Conservation (phyloP, 495 filamentous ascomycete genomes). For the Pyrenula massariospora region DNA sequence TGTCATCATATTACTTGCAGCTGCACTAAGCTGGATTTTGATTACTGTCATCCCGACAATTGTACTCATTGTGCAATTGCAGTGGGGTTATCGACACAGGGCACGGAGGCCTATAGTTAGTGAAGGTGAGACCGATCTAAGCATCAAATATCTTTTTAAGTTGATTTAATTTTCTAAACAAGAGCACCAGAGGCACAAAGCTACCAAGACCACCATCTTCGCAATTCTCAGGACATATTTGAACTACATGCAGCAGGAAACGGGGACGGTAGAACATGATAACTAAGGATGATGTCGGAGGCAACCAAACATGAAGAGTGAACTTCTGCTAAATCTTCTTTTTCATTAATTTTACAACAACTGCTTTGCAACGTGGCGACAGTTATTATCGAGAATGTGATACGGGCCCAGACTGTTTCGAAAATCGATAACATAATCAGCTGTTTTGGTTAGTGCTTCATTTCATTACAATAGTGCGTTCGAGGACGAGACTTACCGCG, state of each 20-base stretch:
- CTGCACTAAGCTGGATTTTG: neutral
- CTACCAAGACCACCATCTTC: neutral
- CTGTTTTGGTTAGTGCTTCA: neutral
- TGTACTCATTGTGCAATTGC: neutral
- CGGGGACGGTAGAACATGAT: neutral
- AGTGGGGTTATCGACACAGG: slow-evolving; percentile 1
- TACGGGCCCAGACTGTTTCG: neutral
- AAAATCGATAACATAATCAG: neutral
- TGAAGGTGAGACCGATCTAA: neutral
- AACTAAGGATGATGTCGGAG: neutral
- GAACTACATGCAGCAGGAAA: neutral
- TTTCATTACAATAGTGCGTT: neutral
- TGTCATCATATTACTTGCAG: neutral
- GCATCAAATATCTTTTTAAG: neutral
- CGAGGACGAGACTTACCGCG: neutral
- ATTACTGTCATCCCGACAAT: neutral
- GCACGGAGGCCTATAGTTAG: neutral
- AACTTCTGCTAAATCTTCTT: neutral
- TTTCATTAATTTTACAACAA: neutral
- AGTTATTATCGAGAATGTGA: neutral
- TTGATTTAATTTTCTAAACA: neutral
- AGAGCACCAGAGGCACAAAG: neutral
- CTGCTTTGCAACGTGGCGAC: neutral
- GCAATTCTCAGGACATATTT: neutral
- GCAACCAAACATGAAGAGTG: neutral